Evolutionary conservation across 2,329 filamentous ascomycete species (phyloP).

Genomic region (Chaetomium sp.): DNA sequence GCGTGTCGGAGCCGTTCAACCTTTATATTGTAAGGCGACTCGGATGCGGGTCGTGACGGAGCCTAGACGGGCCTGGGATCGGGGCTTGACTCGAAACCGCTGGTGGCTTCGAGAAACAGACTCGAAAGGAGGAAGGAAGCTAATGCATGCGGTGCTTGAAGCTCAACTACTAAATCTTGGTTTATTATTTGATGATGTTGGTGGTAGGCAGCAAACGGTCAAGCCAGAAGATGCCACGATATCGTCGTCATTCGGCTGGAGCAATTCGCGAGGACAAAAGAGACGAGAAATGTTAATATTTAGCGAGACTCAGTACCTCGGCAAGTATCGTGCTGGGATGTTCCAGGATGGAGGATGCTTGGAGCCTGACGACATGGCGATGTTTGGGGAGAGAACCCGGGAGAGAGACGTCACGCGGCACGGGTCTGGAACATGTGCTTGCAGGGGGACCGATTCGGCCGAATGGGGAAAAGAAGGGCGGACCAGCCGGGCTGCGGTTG

Average conservation of each 20-base stretch:
- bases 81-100: conserved; percentile 9
- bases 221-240: conserved; percentile 39
- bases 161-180: neutral
- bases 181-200: neutral
- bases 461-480: neutral
- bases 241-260: conserved; percentile 28
- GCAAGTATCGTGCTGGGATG: neutral
- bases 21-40: neutral
- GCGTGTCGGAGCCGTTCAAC: neutral
- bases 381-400: neutral
- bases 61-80: neutral
- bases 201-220: conserved; percentile 33
- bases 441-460: neutral
- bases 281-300: neutral
- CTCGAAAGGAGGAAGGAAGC: neutral
- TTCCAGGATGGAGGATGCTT: neutral
- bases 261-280: neutral
- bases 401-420: conserved; percentile 11
- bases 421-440: conserved; percentile 16
- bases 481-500: neutral
- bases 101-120: neutral
- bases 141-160: neutral
- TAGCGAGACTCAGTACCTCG: neutral
- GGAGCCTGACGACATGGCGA: conserved; percentile 12
- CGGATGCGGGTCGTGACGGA: neutral